Evolutionary conservation across 306 rosid species (phyloP).

Genomic region (Cicer chorassanicum): DNA sequence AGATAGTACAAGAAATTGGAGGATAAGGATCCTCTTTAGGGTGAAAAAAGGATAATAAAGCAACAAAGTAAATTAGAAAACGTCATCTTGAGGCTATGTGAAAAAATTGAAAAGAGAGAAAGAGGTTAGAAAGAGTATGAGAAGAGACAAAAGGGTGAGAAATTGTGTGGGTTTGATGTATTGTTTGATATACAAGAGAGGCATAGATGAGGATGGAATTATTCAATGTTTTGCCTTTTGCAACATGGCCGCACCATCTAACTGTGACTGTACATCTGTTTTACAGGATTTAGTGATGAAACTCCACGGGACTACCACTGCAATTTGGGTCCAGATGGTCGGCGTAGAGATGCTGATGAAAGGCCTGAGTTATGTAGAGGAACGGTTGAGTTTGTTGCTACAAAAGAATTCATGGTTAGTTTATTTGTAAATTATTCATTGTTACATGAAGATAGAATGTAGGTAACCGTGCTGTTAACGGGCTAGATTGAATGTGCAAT

Average conservation of each 20-base stretch:
- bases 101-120: not conserved
- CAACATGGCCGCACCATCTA: conserved; percentile 1
- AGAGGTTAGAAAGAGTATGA: not conserved
- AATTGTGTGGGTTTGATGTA: not conserved
- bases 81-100: not conserved
- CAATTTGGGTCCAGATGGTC: conserved; percentile 98
- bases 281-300: conserved; percentile 92
- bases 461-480: too few species aligned
- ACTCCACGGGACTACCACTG: conserved; percentile 99
- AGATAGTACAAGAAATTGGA: conserved; percentile 3
- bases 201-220: not conserved
- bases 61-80: conserved; percentile 10
- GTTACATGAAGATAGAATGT: not conserved
- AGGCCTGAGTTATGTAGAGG: conserved; percentile 96
- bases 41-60: not conserved
- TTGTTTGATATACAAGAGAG: not conserved
- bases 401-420: conserved; percentile 94
- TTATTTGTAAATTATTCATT: conserved; percentile 37
- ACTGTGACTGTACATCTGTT: conserved; percentile 40
- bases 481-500: not conserved
- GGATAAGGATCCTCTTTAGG: conserved; percentile 5
- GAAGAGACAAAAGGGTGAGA: not conserved
- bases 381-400: conserved; percentile 95
- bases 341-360: conserved; percentile 97
- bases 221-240: conserved; percentile 27